Evolutionary conservation across 306 rosid species (phyloP).

Genomic region (Arachis stenosperma): DNA sequence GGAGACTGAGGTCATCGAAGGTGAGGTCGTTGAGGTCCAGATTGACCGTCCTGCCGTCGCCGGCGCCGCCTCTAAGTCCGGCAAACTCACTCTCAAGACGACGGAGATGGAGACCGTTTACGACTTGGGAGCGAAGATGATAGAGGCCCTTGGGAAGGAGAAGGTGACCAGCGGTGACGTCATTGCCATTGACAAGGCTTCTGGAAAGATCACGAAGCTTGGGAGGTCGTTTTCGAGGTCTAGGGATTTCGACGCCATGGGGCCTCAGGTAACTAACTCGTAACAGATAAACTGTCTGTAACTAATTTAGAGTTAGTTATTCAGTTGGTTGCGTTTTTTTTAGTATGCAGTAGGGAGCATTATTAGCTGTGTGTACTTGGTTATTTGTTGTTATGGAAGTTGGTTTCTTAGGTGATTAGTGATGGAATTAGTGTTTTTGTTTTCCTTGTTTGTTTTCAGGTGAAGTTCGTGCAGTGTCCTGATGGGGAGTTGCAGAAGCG

Average conservation of each 20-base stretch:
- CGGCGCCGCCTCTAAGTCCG: conserved; percentile 90
- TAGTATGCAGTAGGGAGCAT: not conserved
- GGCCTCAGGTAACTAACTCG: conserved; percentile 54
- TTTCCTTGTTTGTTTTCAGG: conserved; percentile 21
- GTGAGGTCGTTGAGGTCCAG: conserved; percentile 94
- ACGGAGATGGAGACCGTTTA: conserved; percentile 99
- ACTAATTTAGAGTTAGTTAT: not conserved
- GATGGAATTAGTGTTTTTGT: not conserved
- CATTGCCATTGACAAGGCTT: conserved; percentile 74
- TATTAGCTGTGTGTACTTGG: not conserved
- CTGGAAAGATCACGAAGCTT: conserved; percentile 92
- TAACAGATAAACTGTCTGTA: not conserved
- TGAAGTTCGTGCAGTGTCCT: conserved; percentile 92
- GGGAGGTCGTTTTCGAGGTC: conserved; percentile 94
- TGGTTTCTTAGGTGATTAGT: not conserved
- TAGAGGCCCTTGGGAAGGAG: conserved; percentile 91
- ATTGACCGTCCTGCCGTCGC: conserved; percentile 85
- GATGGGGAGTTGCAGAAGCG: conserved; percentile 99
- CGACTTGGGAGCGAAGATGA: conserved; percentile 97
- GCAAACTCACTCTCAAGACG: conserved; percentile 84
- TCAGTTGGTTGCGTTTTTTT: not conserved
- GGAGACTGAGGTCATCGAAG: conserved; percentile 95
- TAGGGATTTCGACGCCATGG: conserved; percentile 94
- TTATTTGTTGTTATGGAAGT: not conserved
- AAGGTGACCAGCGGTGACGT: conserved; percentile 95